These are phyloP conservation scores for Astrothelium macrocarpum DNA, from an alignment of 495 filamentous ascomycete genomes.

Conservation along the genomic window DNA sequence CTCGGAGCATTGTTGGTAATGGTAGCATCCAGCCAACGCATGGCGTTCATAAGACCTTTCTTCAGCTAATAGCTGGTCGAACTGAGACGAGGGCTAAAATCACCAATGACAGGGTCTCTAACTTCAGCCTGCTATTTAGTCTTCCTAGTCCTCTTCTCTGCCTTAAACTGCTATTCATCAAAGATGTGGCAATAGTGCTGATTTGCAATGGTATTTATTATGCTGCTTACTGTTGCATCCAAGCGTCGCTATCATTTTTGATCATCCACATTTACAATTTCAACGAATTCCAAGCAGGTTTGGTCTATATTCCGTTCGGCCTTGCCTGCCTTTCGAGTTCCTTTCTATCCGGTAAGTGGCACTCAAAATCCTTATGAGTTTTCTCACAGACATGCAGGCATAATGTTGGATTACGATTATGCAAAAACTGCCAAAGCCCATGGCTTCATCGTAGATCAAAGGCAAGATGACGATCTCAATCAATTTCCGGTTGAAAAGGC, in stretches of 20 bases:
- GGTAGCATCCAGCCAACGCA: constrained; percentile 32
- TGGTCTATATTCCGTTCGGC: neutral
- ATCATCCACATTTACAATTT: neutral
- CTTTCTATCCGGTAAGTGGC: neutral
- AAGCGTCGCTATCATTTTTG: neutral
- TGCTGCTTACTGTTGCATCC: constrained; percentile 7
- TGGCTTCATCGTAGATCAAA: constrained; percentile 17
- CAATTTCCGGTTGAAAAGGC: constrained; percentile 35
- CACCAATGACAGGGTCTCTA: neutral
- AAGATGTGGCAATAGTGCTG: constrained; percentile 26
- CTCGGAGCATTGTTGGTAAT: constrained; percentile 49
- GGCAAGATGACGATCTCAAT: constrained; percentile 29
- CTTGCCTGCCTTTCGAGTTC: neutral
- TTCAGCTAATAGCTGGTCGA: neutral
- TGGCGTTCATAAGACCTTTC: constrained; percentile 21
- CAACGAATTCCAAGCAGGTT: neutral
- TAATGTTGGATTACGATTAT: constrained; percentile 1
- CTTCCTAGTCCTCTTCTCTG: constrained; percentile 26
- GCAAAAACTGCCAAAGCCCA: constrained; percentile 3
- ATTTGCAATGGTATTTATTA: constrained; percentile 27
- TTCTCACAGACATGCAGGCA: constrained; percentile 2
- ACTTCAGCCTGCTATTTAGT: neutral
- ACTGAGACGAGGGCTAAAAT: neutral
- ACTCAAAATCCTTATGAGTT: neutral
- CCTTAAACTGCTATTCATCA: constrained; percentile 24